Evolutionary conservation across 306 rosid genomes (phyloP), one percentile per base, ranked within the genome.

Genomic region (Cucurbita argyrosperma): DNA sequence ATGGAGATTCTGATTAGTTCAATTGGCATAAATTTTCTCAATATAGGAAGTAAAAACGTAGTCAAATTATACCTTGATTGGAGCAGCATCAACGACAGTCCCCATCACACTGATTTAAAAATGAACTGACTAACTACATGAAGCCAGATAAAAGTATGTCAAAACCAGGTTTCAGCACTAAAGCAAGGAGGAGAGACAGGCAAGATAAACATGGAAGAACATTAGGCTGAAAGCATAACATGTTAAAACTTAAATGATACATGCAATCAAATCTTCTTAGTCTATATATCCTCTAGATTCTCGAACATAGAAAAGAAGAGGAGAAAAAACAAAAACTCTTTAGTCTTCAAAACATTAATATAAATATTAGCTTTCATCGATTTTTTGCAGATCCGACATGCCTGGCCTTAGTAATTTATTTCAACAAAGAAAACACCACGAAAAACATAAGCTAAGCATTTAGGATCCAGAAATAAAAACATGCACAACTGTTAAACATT

Each of bases 31-130:
- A 38, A 15, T 16, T 63, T 63, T 13, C 54, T 66, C 72, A 21
- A 59, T 61, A 49, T 71, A 75, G 12, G 58, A 26, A 78, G 23
- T 50, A 61, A 76, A 71, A 35, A 16, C 72, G 64, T 65, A 45
- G 74, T 39, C 40, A 30, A 66, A 63, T 58, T 57, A 76, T 85
- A 92, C 98, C 96, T 85, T 80, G 59, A 70, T 83, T 45, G 85
- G 76, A 46, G 85, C 87, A 67, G 85, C 87, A 67, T 88, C 93
- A 72, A 82, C 85, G 83, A 82, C 86, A 0, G 89, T 79, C 74
- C 96, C 98, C 98, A 93, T 93, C 59, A 76, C 81, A 83, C 76
- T 85, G 75, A 79, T 65, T 49, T 51, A 13, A 77, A 50, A 51
- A n/a, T 76, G 75, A 79, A 69, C 50, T 62, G 37, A 56, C 42